A percentile compares a stretch with the other conserved stretches of the same genome.
Evolutionary conservation across 2,329 filamentous ascomycete genomes (phyloP).

Genomic region (Xylariaceae sp.): DNA sequence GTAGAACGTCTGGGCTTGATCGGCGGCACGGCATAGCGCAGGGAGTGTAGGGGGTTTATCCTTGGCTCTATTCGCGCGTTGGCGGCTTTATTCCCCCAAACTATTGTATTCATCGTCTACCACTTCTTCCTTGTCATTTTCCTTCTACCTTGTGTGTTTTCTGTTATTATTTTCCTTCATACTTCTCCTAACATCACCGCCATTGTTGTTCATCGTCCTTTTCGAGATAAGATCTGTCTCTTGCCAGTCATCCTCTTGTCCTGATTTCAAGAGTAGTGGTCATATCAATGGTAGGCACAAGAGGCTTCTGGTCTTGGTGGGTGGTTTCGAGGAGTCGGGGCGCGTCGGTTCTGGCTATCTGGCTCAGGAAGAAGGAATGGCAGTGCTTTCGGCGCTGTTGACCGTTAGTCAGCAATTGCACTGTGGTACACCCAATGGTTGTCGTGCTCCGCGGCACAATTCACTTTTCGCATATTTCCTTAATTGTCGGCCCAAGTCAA

Average conservation of each 20-base stretch:
- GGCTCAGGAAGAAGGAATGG: constrained; percentile 15
- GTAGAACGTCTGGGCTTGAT: constrained; percentile 25
- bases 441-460: not conserved
- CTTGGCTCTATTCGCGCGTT: constrained; percentile 27
- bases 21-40: constrained; percentile 30
- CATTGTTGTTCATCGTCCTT: constrained; percentile 3
- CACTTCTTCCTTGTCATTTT: constrained; percentile 16
- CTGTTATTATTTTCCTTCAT: constrained; percentile 9
- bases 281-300: constrained; percentile 14
- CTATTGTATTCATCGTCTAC: constrained; percentile 22
- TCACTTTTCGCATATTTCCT: not conserved
- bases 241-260: constrained; percentile 5
- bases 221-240: constrained; percentile 1
- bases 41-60: constrained; percentile 32
- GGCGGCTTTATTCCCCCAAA: constrained; percentile 19
- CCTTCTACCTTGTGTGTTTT: constrained; percentile 9
- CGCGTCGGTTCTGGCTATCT: constrained; percentile 16
- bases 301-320: constrained; percentile 6
- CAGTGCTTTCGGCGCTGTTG: constrained; percentile 10
- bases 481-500: not conserved
- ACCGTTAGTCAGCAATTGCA: too few relatives aligned
- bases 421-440: too few relatives aligned
- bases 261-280: constrained; percentile 9
- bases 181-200: constrained; percentile 7
- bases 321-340: constrained; percentile 17